Conservation (phyloP, 768 basidiomycete species). For the Amanita molliuscula region DNA sequence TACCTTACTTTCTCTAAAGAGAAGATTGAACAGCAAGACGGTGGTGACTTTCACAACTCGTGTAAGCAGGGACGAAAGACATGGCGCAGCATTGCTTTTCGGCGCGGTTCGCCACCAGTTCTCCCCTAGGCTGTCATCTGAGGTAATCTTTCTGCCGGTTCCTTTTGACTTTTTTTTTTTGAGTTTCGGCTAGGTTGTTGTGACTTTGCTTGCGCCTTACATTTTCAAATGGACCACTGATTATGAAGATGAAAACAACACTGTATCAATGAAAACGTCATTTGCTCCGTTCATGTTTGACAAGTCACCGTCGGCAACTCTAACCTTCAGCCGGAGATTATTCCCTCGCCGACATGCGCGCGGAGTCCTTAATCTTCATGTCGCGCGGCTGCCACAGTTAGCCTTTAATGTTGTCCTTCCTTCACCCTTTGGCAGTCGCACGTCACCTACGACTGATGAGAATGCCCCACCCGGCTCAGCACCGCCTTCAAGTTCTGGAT, state of each 20-base stretch:
- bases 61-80: conserved; percentile 19
- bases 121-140: conserved; percentile 49
- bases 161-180: conserved; percentile 9
- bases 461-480: conserved; percentile 10
- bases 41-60: conserved; percentile 28
- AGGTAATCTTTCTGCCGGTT: conserved; percentile 23
- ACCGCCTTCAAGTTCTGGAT: conserved; percentile 40
- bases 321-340: conserved; percentile 40
- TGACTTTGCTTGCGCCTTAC: conserved; percentile 30
- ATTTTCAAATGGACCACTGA: conserved; percentile 29
- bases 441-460: conserved; percentile 11
- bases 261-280: conserved; percentile 26
- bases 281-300: conserved; percentile 22
- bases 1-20: conserved; percentile 23
- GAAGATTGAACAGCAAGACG: conserved; percentile 35
- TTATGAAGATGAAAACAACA: conserved; percentile 41
- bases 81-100: conserved; percentile 33
- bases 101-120: conserved; percentile 73
- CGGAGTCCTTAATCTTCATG: conserved; percentile 32
- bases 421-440: conserved; percentile 23
- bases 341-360: conserved; percentile 37
- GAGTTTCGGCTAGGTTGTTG: conserved; percentile 22
- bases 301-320: conserved; percentile 26
- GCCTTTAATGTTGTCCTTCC: conserved; percentile 34
- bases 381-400: conserved; percentile 24